Base-by-base conservation (phyloP, 306 rosid genomes). In the Corylus americana region DNA sequence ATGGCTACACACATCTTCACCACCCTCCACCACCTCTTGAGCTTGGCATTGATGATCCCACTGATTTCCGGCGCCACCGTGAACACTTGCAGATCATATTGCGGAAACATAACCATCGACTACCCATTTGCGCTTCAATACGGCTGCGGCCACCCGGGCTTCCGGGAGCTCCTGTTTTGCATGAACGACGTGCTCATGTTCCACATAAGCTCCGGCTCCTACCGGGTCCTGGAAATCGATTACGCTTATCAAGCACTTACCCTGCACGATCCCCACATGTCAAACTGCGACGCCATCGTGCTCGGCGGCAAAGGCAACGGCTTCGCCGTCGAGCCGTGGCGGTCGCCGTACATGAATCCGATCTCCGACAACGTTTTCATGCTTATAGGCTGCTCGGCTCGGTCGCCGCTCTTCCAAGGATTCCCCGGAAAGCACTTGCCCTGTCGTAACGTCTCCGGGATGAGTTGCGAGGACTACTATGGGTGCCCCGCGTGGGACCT, bases 61-160 rank as follows among this genome's bases (percentile, higher is more conserved):
- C 22, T 54, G 13, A 75, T 48, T 55, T 59, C 27, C 11, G 25
- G 68, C 73, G 42, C 58, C 67, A 73, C 78, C 73, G 51, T 71
- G 11, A 85, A 81, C 80, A 16, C 90, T 37, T 96, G 99, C 74
- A 80, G 98, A 63, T 91, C 98, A 16, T 96, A 85, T 42, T 96
- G 99, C 53, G 99, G 98, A 20, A 96, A 96, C 88, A 78, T 96
- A 76, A 96, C 97, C 72, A 54, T 96, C 29, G 98, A 91, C 63
- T 96, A 96, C 83, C 99, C 99, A 8, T 96, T 96, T 62, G 85
- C 97, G 0, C 86, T 90, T 69, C 87, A 86, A 29, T 68, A 89
- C 57, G 99, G 99, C 0, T 96, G 98, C 59, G 99, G 99, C n/a
- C 99, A 96, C 85, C 98, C 96, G 1, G 98, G 98, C 49, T 96